Evolutionary conservation across 257 asterid species (phyloP), one percentile per base, ranked within the genome.

Genomic region (Solanum lignicaule): DNA sequence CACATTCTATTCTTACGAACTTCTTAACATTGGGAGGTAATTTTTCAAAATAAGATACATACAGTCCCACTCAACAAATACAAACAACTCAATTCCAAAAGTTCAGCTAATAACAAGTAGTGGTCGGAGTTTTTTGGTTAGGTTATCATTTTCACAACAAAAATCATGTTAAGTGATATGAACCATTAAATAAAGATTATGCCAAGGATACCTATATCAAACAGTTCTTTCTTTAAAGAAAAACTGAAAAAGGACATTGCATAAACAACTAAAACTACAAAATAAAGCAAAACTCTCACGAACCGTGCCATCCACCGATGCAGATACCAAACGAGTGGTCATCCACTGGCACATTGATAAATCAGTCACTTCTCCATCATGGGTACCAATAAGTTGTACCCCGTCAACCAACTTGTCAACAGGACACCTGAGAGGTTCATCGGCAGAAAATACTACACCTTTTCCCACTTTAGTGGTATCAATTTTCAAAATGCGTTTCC

Each of bases 291-390:
- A 83, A 81, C 27, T 39, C 74, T 31, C 76, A 93, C 98, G 16
- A 86, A 98, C 99, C 96, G 95, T 95, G 91, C 99, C 99, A 92
- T 96, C 99, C 83, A 93, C 94, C 36, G 99, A 98, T 73, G 98
- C 98, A 35, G 99, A 96, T 39, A 94, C 99, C 93, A 98, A 91
- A 83, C 99, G 98, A 11, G 99, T 94, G 71, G 96, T 96, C 99
- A 98, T 96, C 99, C 99, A 98, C 91, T 96, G 99, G 93, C 98
- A 98, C 99, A 98, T 98, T 52, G 99, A 96, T 84, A 98, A 89
- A 91, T 94, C 99, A 35, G 99, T 96, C 81, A 98, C 98, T 88
- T 96, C 99, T 88, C 98, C 98, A 90, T 98, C 99, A 83, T 98
- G 99, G 90, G 90, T 93, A 55, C 99, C 99, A 90, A 98, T 97